These are phyloP conservation scores for Mortierella hygrophila DNA, from an alignment of 192 early-diverging fungal genomes.

Conservation along the genomic window DNA sequence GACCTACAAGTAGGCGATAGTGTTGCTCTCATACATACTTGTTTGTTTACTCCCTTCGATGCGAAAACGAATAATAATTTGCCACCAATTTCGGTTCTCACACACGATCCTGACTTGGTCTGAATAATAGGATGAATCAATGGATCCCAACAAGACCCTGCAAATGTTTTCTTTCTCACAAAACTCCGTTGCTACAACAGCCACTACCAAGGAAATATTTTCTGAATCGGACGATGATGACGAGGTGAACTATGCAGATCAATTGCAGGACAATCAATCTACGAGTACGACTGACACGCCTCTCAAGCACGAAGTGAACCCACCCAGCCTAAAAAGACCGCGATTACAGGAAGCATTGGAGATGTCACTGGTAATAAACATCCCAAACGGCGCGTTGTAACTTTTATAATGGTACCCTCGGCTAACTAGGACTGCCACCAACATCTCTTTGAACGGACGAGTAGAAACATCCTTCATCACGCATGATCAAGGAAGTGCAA, in stretches of 20 bases:
- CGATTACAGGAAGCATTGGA: slow-evolving; percentile 36
- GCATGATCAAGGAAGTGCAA: neutral
- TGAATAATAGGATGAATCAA: slow-evolving; percentile 25
- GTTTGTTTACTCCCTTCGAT: neutral
- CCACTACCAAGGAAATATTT: neutral
- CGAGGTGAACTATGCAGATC: neutral
- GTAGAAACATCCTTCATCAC: neutral
- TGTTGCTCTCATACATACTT: too few relatives aligned
- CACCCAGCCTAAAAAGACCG: slow-evolving; percentile 8
- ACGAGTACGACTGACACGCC: neutral
- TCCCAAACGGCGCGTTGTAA: too few relatives aligned
- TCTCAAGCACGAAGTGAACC: neutral
- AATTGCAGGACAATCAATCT: neutral
- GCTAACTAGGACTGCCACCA: neutral
- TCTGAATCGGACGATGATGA: slow-evolving; percentile 26
- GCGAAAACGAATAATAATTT: neutral
- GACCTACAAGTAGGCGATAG: too few relatives aligned
- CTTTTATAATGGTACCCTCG: too few relatives aligned
- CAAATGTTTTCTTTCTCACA: slow-evolving; percentile 45
- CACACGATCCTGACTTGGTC: neutral
- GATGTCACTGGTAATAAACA: slow-evolving; percentile 13
- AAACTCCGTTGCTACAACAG: neutral
- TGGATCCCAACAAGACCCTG: slow-evolving; percentile 46
- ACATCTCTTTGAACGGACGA: neutral
- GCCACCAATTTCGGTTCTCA: slow-evolving; percentile 14